These are phyloP conservation scores for Chaetomium sp. DNA, from an alignment of 2,329 filamentous ascomycete species.

Conservation along the genomic window DNA sequence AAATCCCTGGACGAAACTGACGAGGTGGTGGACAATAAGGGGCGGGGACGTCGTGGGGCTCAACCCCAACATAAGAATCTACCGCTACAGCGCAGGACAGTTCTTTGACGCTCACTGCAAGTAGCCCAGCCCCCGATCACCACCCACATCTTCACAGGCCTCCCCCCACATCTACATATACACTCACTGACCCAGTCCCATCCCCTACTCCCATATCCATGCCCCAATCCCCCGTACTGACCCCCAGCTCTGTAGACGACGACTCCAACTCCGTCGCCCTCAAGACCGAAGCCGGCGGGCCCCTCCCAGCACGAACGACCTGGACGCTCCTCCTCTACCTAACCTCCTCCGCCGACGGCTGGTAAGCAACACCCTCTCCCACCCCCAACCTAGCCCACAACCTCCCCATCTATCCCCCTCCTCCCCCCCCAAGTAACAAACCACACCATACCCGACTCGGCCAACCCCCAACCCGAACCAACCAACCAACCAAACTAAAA, in stretches of 20 bases:
- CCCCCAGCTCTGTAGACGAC: conserved; percentile 64
- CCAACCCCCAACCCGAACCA: background rate
- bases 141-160: background rate
- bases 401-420: no score
- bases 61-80: conserved; percentile 86
- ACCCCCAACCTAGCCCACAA: background rate
- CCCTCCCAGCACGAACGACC: conserved; percentile 69
- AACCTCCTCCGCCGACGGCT: conserved; percentile 72
- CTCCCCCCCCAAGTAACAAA: background rate
- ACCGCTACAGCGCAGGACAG: conserved; percentile 82
- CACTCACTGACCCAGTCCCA: no score
- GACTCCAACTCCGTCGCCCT: conserved; percentile 76
- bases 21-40: conserved; percentile 55
- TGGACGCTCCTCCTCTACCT: conserved; percentile 92
- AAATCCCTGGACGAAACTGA: background rate
- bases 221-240: background rate
- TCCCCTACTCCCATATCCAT: no score
- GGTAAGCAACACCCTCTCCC: conserved; percentile 39
- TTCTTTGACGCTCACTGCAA: conserved; percentile 92
- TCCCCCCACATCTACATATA: background rate
- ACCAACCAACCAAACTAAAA: background rate
- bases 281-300: conserved; percentile 43
- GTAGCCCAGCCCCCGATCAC: conserved; percentile 41
- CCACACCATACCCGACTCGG: background rate
- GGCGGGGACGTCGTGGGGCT: conserved; percentile 81